Base-by-base conservation (phyloP, 352 stramenopile genomes). In the Globisporangium mamillatum region DNA sequence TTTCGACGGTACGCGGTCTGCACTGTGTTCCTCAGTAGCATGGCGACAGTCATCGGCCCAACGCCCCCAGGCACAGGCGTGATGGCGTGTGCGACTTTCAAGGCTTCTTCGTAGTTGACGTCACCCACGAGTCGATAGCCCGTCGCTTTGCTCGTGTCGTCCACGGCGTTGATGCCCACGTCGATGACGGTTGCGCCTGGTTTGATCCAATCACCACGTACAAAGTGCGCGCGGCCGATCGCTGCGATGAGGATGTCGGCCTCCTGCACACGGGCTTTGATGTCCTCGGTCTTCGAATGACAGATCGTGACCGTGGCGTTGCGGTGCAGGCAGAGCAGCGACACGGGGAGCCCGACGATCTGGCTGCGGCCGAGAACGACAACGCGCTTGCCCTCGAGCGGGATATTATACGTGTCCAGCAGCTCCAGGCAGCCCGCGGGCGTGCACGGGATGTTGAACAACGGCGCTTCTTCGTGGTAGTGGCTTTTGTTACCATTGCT, bases 271-370 rank as follows among this genome's bases (percentile, higher is more conserved):
- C 81, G 80, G 34, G 71, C 67, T 41, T 78, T 79, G 3, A 98
- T 80, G 75, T 99, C 77, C 20, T 83, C 70, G 0, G 97, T 99
- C 14, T 86, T 80, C 4, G 95, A 99, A 81, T 99, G 98, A 59
- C 97, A 98, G 68, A 99, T 98, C 14, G 98, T 99, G 7, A 99
- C 96, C 0, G 97, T 99, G 20, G 97, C 97, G 79, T 99, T 97
- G 50, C 89, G 83, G 60, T 97, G 91, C 67, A 99, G 81, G 59
- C 99, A 88, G 6, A 99, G 75, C 55, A 99, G 80, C 44, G 95
- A 92, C 50, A 99, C 89, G 1, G 98, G 98, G 62, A 99, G 87
- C 16, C 98, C 98, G 3, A 99, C 98, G 68, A 99, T 96, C 80
- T 99, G 98, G 60, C 85, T 97, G 64, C 98, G 87, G 1, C 98